Evolutionary conservation across 495 filamentous ascomycete species (phyloP), one percentile per base, ranked within the genome.

Genomic region (Amphirosellinia nigrospora): DNA sequence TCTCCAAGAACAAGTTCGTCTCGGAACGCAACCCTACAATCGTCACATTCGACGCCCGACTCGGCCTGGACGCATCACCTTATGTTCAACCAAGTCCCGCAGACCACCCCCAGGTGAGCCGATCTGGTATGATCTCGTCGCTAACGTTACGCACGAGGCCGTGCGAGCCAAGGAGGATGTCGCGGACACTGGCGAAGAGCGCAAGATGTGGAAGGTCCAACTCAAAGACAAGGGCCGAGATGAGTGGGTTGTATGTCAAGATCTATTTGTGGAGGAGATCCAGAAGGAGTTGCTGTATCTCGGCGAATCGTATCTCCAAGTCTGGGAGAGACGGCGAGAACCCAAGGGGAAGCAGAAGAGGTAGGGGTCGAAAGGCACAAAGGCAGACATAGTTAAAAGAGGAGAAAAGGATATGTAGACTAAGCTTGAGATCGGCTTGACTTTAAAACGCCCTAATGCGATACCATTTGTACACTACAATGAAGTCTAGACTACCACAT

Each of bases 1-100:
- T 99, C 87, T 92, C 89, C 74, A 88, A 90, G 68, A 99, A 99
- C 84, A 95, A 97, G 71, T 98, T 98, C 79, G 93, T 98, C 36
- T 84, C 89, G 4, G 96, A 99, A 81, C 91, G 96, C 41, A 99
- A 98, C 80, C 96, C 94, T 5, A 98, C 96, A 0, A 99, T 99
- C 76, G 96, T 99, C 66, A 98, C 94, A 10, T 98, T 98, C 81
- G 91, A 93, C 66, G 88, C 90, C 4, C 86, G 91, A 67, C 72
- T 78, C 28, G 89, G 88, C 32, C 87, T 99, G 19, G 93, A 99
- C 76, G 89, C 97, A 84, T 86, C 89, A 4, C 94, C 93, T 0
- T 99, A 95, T 74, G 93, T 97, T 32, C 82, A 86, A 70, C 83
- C 83, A 46, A 82, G 82, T 71, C 81, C 81, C 19, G 70, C 70